Conservation (phyloP, 2,329 filamentous ascomycete species). For the Graphiopsis chlorocephala region DNA sequence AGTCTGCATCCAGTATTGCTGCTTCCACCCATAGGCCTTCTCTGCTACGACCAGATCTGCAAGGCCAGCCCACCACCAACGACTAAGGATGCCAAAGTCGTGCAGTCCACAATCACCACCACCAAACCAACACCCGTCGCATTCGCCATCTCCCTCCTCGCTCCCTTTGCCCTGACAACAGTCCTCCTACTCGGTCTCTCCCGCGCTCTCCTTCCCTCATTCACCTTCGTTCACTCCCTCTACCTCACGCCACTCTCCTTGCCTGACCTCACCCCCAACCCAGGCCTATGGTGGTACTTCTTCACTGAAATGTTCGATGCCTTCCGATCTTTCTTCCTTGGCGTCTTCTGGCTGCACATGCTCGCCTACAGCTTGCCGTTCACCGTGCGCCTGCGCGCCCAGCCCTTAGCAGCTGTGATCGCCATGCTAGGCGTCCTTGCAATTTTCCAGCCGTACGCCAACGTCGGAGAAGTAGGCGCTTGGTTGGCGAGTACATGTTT, state of each 20-base stretch:
- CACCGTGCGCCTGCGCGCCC: constrained; percentile 74
- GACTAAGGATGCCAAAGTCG: not conserved
- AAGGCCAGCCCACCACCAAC: not conserved
- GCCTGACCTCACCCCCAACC: constrained; percentile 89
- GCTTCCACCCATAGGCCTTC: constrained; percentile 74
- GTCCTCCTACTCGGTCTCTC: constrained; percentile 68
- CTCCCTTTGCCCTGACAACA: constrained; percentile 55
- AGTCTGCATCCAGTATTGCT: constrained; percentile 89
- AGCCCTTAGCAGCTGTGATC: constrained; percentile 81
- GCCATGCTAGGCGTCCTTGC: constrained; percentile 86
- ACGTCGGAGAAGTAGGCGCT: constrained; percentile 81
- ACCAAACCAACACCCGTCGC: constrained; percentile 21
- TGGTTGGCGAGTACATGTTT: constrained; percentile 81
- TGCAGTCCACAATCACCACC: not conserved
- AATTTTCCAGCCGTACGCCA: constrained; percentile 96
- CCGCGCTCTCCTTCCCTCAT: constrained; percentile 71
- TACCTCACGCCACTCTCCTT: constrained; percentile 91
- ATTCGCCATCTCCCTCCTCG: constrained; percentile 50
- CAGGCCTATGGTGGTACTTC: constrained; percentile 99
- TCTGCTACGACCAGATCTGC: constrained; percentile 65
- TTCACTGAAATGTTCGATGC: constrained; percentile 99
- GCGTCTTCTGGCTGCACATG: constrained; percentile 96
- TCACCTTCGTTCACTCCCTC: constrained; percentile 83
- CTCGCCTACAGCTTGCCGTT: constrained; percentile 85
- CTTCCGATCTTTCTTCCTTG: constrained; percentile 94